These are phyloP conservation scores for Cordyceps fumosorosea DNA, from an alignment of 2,329 filamentous ascomycete species.

Conservation along the genomic window DNA sequence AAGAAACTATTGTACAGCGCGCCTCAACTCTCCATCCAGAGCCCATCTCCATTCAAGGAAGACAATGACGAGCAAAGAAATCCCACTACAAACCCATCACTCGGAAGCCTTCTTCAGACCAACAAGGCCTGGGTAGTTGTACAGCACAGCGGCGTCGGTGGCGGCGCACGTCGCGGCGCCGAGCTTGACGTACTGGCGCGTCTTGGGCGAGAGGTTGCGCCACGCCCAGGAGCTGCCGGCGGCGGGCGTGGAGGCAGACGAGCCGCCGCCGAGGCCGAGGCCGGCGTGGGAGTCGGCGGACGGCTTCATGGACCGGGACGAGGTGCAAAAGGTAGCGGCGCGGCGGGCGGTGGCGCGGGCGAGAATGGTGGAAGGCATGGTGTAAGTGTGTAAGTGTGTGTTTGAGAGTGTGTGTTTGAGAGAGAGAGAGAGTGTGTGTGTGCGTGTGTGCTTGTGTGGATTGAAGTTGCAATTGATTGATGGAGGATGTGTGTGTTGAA, in stretches of 20 bases:
- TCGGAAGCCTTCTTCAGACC: neutral
- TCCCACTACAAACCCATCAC: neutral
- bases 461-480: neutral
- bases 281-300: neutral
- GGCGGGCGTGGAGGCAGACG: neutral
- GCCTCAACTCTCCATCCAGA: neutral
- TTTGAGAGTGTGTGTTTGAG: too few species aligned
- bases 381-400: neutral
- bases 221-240: constrained; percentile 4
- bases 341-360: neutral
- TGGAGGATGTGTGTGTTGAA: neutral
- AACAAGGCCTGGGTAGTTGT: constrained; percentile 6
- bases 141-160: constrained; percentile 6
- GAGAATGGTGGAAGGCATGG: constrained; percentile 6
- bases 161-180: neutral
- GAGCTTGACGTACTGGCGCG: constrained; percentile 8
- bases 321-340: constrained; percentile 4
- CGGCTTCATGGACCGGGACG: neutral
- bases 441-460: neutral
- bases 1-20: neutral
- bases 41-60: neutral
- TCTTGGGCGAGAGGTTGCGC: constrained; percentile 8
- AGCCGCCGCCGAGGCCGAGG: neutral
- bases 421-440: too few species aligned
- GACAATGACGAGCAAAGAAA: neutral